Evolutionary conservation across 805 yeast genomes (phyloP), one percentile per base, ranked within the genome.

Genomic region (Candida boleticola): DNA sequence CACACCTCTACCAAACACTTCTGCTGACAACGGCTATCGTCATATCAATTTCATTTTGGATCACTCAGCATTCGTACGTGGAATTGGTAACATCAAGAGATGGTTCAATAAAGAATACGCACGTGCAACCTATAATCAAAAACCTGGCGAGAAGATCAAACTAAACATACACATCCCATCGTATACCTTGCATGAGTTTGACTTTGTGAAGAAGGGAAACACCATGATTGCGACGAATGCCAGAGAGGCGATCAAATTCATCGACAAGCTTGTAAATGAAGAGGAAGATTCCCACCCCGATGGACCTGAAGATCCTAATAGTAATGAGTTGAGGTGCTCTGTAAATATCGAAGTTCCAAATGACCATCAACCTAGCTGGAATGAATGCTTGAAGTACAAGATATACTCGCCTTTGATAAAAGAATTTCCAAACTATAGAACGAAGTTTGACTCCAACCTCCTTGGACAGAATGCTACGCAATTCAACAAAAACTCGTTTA

Each of bases 61-160:
- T 54, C 85, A 83, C 17, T 76, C 86, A 5, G 82, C 86, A 2
- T 70, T 84, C 46, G 79, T 80, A 16, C 76, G 82, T 41, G 92
- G 89, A 1, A 67, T 84, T 35, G 87, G 86, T 0, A 80, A 79
- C 51, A 70, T 84, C 53, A 79, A 79, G 54, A 63, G 79, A 51
- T 84, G 89, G 89, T 68, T 73, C 44, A 63, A 70, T 37, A 53
- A 66, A 48, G 56, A 68, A 37, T 65, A 62, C 40, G 55, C 66
- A 27, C 47, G 47, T 11, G 37, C 65, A 13, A 61, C 60, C 33
- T 41, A 54, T 7, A 45, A 51, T 6, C 39, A 45, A 23, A 50
- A 52, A 4, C 35, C 45, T 3, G 42, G 51, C n/a, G 63, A 54
- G 14, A 32, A 39, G 11, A 47, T 64, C 14, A 37, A 47, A 2